Evolutionary conservation across 768 basidiomycete species (phyloP), one percentile per base, ranked within the genome.

Genomic region (Suillus placidus): DNA sequence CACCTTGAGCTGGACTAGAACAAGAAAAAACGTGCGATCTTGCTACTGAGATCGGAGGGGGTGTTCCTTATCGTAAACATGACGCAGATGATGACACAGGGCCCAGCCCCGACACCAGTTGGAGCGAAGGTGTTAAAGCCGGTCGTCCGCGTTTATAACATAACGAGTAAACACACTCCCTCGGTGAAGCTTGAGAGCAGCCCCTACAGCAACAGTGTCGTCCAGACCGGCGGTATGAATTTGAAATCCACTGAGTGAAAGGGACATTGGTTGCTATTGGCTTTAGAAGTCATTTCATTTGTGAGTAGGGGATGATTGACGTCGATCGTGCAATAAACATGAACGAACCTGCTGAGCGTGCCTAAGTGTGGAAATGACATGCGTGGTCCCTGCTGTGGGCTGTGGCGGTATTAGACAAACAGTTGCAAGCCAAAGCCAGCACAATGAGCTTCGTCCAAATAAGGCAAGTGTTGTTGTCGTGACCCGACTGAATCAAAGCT

Each of bases 391-490:
- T 16, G 49, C 49, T 30, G 26, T 30, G 26, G 26, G 26, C 26
- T 26, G 18, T 49, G 47, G 23, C 12, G 3, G n/a, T n/a, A 23
- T 6, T 14, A 2, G 3, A 26, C 49, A 49, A 49, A 23, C n/a
- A 47, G 1, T 47, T 23, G 4, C 45, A 42, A 42, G 42, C 16
- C 18, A 43, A 43, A 43, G 13, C 10, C 6, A 16, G 4, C 2
- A 55, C 54, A 55, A 55, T 55, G 54, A 55, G 54, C 54, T n/a
- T 18, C 0, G 4, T 56, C 73, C 72, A 2, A 65, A 72, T 40
- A 57, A 32, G 64, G 75, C 69, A 72, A 60, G 68, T 56, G 60
- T 76, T 72, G 68, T 77, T 18, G 38, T 51, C 52, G 51, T 18
- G 18, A 18, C 16, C 42, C 5, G 26, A 26, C 26, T 26, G 26